These are phyloP conservation scores for Eragrostis tef DNA, from an alignment of 202 grass and related monocot species.

Conservation along the genomic window DNA sequence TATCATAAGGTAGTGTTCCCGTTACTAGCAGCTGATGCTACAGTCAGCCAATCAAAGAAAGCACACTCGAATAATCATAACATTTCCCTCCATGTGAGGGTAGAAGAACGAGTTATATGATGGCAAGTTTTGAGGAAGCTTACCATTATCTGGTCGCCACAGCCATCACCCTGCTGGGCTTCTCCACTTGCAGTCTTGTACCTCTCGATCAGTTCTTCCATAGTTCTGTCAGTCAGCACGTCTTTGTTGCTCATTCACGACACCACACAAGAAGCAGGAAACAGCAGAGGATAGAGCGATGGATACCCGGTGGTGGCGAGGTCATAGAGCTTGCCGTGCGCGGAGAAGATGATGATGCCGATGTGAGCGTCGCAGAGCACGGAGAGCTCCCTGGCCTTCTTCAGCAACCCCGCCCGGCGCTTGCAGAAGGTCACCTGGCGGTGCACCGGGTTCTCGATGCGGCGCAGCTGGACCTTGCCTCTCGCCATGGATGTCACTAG, in stretches of 20 bases:
- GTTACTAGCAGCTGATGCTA: background rate
- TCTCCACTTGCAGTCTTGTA: constrained; percentile 76
- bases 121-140: background rate
- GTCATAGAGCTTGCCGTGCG: constrained; percentile 90
- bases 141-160: constrained; percentile 50
- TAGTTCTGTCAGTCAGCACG: constrained; percentile 46
- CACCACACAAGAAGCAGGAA: background rate
- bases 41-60: background rate
- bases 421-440: constrained; percentile 96
- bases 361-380: constrained; percentile 79
- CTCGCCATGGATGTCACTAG: constrained; percentile 56
- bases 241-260: background rate
- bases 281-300: too few relatives aligned
- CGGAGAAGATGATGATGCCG: constrained; percentile 88
- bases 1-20: background rate
- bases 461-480: constrained; percentile 81
- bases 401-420: constrained; percentile 74
- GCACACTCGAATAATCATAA: background rate
- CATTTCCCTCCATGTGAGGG: background rate
- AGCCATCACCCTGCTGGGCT: constrained; percentile 46
- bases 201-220: constrained; percentile 85
- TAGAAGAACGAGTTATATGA: background rate
- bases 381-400: constrained; percentile 85
- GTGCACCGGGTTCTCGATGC: constrained; percentile 91
- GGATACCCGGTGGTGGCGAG: constrained; percentile 72